Conservation (phyloP, 768 basidiomycete genomes). For the Mycena vulgaris region DNA sequence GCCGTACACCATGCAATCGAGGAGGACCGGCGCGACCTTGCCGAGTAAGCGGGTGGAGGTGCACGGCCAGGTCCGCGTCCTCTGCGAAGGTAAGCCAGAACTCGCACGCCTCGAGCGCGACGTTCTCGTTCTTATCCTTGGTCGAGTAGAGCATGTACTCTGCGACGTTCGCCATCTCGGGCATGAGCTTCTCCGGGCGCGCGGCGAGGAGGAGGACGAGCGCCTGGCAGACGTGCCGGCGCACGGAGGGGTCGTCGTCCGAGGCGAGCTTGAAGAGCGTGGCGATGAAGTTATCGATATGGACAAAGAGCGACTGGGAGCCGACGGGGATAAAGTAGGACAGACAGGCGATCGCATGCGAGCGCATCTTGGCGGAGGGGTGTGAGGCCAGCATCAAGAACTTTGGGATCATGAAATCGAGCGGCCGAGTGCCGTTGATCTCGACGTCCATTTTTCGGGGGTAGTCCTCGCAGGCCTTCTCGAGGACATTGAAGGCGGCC, state of each 20-base stretch:
- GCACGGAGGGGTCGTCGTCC: constrained; percentile 94
- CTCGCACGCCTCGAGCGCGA: constrained; percentile 98
- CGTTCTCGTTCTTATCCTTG: constrained; percentile 96
- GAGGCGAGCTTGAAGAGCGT: constrained; percentile 95
- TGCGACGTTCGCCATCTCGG: constrained; percentile 94
- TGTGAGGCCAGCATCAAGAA: constrained; percentile 93
- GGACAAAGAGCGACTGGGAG: constrained; percentile 88
- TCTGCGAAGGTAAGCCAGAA: constrained; percentile 99
- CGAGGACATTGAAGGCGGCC: constrained; percentile 95
- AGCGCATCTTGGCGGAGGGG: constrained; percentile 88
- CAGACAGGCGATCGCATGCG: constrained; percentile 93
- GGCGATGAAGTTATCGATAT: constrained; percentile 95
- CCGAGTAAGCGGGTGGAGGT: constrained; percentile 88
- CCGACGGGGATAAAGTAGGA: constrained; percentile 93
- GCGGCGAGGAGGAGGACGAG: constrained; percentile 94
- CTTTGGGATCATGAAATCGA: constrained; percentile 97
- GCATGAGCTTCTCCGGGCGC: constrained; percentile 96
- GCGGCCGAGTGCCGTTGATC: constrained; percentile 91
- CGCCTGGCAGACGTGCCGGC: constrained; percentile 95
- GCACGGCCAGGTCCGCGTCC: constrained; percentile 88
- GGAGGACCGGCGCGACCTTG: constrained; percentile 95
- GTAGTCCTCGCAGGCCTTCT: constrained; percentile 97
- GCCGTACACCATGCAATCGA: constrained; percentile 98
- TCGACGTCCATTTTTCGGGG: constrained; percentile 96
- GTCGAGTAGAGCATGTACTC: constrained; percentile 99